Evolutionary conservation across 768 basidiomycete species (phyloP).

Genomic region (Tulasnella sp.): DNA sequence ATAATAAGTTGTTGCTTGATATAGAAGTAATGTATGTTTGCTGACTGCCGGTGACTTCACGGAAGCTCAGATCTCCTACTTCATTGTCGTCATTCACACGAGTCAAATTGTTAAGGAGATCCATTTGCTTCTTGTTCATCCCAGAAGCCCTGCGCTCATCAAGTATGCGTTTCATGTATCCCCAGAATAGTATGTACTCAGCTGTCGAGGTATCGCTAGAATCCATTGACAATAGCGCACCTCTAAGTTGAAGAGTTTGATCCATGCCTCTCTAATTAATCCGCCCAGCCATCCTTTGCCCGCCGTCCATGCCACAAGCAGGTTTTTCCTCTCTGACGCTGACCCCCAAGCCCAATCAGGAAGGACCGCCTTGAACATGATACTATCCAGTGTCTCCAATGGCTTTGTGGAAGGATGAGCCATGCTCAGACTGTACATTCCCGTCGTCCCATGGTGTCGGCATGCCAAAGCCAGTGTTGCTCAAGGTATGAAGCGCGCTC

Average conservation of each 20-base stretch:
- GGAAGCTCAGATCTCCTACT: neutral
- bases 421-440: no score
- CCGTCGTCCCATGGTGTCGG: neutral
- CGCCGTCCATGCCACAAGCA: neutral
- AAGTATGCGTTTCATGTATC: constrained; percentile 5
- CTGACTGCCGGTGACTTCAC: constrained; percentile 5
- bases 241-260: neutral
- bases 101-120: neutral
- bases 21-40: no score
- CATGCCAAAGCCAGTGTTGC: neutral
- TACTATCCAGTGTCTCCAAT: neutral
- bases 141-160: neutral
- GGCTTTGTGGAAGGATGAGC: neutral
- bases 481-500: neutral
- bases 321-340: neutral
- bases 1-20: no score
- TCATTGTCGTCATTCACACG: neutral
- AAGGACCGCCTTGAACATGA: neutral
- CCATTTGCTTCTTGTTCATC: neutral
- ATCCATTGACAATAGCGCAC: neutral
- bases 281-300: constrained; percentile 2
- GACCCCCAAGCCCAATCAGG: neutral
- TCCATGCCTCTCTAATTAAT: neutral
- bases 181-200: neutral
- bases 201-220: no score